Conservation (phyloP, 2,329 filamentous ascomycete species). For the Waltergamsia citrina region DNA sequence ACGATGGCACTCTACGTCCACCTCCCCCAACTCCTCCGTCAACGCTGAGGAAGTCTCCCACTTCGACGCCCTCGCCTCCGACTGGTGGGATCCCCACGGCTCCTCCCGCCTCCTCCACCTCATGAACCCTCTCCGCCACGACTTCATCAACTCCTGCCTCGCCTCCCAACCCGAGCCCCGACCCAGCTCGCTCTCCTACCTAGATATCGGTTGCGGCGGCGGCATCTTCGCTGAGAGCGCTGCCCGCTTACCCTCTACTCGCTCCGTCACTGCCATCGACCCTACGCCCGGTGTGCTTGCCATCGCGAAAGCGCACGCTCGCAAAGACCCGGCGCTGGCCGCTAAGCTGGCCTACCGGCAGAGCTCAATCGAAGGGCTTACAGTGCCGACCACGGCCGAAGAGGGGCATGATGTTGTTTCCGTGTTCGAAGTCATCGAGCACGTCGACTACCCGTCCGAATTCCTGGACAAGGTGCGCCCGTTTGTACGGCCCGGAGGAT, state of each 20-base stretch:
- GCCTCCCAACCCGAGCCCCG: constrained; percentile 33
- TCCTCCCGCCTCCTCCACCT: constrained; percentile 87
- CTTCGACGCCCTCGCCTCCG: constrained; percentile 85
- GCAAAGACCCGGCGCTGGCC: constrained; percentile 59
- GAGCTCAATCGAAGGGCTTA: constrained; percentile 64
- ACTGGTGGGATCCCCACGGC: constrained; percentile 96
- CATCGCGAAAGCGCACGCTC: constrained; percentile 68
- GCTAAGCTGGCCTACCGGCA: constrained; percentile 64
- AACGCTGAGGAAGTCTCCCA: constrained; percentile 85
- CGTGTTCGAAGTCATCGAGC: constrained; percentile 91
- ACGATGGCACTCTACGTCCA: constrained; percentile 12
- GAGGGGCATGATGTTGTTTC: constrained; percentile 76
- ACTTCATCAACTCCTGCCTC: constrained; percentile 74
- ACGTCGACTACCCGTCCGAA: constrained; percentile 65
- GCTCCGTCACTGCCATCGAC: constrained; percentile 66
- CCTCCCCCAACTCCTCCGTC: constrained; percentile 54
- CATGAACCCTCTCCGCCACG: constrained; percentile 95
- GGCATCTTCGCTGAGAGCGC: constrained; percentile 92
- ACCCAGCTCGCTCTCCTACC: constrained; percentile 8
- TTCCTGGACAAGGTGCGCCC: constrained; percentile 65
- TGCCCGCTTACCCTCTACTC: constrained; percentile 55
- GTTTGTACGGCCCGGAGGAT: constrained; percentile 82
- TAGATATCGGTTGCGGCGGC: constrained; percentile 66
- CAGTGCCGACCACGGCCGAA: constrained; percentile 29
- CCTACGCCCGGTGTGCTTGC: constrained; percentile 64